Evolutionary conservation across 2,329 filamentous ascomycete genomes (phyloP), one percentile per base, ranked within the genome.

Genomic region (Diaporthe amygdali): DNA sequence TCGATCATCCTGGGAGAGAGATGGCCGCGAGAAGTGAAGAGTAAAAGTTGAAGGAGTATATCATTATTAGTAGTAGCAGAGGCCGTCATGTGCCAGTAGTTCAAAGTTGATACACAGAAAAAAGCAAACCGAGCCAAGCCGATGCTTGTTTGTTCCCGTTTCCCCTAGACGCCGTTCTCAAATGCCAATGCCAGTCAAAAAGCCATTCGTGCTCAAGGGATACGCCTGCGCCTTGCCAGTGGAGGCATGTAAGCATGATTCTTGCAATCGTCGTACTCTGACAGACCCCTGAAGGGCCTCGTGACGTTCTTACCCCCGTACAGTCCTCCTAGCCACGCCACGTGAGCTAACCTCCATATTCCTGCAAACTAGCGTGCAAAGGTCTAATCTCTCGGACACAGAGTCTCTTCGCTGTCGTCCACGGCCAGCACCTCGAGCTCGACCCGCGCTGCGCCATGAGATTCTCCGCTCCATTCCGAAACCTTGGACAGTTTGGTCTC

Each of bases 401-500:
- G 25, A 8, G 66, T 68, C 32, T 49, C 52, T 30, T 59, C 52
- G 55, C 66, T 72, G 30, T 72, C 69, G 44, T 68, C 41, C 10
- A 27, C 63, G 25, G 52, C 17, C 22, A 39, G 41, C 5, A 25
- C 39, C 20, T 49, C 46, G 15, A 30, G 44, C 1, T 59, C 39
- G 15, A 39, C 17, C 20, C 27, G 41, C 9, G 20, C 54, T 3
- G 39, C 34, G 44, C 37, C 64, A 32, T 46, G 71, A 37, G 56
- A 64, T 41, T 72, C 71, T 47, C 54, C 68, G 44, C 71, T 72
- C 64, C 44, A 46, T 22, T 72, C 71, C 25, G 71, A 72, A 20
- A 72, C 68, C 64, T 72, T 72, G 15, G 71, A 71, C 44, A 72
- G 37, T 34, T 71, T 71, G 27, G 41, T 63, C 56, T 72, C 68